Conservation (phyloP, 345 rosid species). For the Citrus unshiu region DNA sequence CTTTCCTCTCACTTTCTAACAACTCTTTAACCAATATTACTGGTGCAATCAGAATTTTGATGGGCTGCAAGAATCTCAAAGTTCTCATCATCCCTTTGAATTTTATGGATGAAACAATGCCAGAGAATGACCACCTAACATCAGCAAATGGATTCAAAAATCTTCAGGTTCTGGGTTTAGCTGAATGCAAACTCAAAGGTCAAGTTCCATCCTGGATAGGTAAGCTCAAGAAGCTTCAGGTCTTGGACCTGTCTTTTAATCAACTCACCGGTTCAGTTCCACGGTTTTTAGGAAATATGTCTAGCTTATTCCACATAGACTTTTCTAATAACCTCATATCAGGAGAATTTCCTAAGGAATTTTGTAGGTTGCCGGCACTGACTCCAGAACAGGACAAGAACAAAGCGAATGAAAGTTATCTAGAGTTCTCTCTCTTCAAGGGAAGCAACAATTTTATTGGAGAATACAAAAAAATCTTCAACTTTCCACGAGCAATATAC, state of each 20-base stretch:
- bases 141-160: slow-evolving; percentile 20
- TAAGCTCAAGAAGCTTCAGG: slow-evolving; percentile 2
- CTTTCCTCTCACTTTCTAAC: slow-evolving; percentile 12
- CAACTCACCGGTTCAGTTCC: slow-evolving; percentile 23
- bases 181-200: slow-evolving; percentile 21
- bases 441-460: background rate
- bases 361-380: background rate
- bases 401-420: background rate
- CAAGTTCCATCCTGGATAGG: slow-evolving; percentile 27
- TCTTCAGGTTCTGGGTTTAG: slow-evolving; percentile 25
- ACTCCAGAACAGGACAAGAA: background rate
- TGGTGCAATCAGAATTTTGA: slow-evolving; percentile 28
- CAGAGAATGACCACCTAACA: slow-evolving; percentile 7
- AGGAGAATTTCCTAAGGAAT: background rate
- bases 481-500: background rate
- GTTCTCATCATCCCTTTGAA: slow-evolving; percentile 23
- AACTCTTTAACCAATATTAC: slow-evolving; percentile 25
- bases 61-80: slow-evolving; percentile 26
- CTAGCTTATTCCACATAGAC: slow-evolving; percentile 7
- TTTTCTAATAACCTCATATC: slow-evolving; percentile 5
- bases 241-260: slow-evolving; percentile 27
- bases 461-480: background rate
- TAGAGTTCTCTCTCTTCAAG: slow-evolving; percentile 5
- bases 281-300: background rate
- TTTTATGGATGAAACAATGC: slow-evolving; percentile 3